Base-by-base conservation (phyloP, 2,329 filamentous ascomycete species). In the Dothideomycetidae sp. region DNA sequence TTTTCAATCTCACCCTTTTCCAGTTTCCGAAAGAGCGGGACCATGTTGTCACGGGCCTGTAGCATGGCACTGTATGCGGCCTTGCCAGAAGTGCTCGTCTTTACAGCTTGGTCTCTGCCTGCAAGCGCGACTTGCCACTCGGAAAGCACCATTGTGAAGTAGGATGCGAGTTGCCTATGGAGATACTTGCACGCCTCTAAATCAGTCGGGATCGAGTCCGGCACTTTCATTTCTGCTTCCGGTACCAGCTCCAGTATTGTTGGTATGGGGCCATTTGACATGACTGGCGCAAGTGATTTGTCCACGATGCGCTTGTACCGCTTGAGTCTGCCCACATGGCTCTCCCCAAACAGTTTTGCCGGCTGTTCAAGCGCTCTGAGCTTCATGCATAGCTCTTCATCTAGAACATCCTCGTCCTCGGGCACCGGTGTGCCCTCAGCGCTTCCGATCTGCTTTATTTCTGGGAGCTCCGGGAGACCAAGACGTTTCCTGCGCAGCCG, bases 121-220 rank as follows among this genome's bases (percentile, higher is more conserved):
- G 73, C 73, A 50, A 98, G 71, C 4, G 86, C 85, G 29, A 63
- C 54, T 49, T 86, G 75, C 79, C 92, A 98, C 57, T 92, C 88
- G 31, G 69, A 72, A 41, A 98, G 65, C n/a, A 98, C 75, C 75
- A 98, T 84, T 37, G 82, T 92, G 63, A 98, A 96, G 64, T 94
- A 98, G 33, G 82, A 90, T 13, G 81, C 82, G 39, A 98, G 68
- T 58, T 98, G 88, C 9, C 88, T 71, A 62, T 80, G 88, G 29
- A 98, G 64, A 58, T 80, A 85, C 31, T 70, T 63, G 31, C 75
- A 72, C 0, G 66, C 80, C 29, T 76, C 72, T 13, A 63, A 63
- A 48, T 86, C 80, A 49, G 70, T 66, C 1, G 70, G 67, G 7
- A 82, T 61, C 30, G 64, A 66, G 11, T 68, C 65, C 1, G 73